Conservation (phyloP, 352 stramenopile genomes). For the Globisporangium perplexum region DNA sequence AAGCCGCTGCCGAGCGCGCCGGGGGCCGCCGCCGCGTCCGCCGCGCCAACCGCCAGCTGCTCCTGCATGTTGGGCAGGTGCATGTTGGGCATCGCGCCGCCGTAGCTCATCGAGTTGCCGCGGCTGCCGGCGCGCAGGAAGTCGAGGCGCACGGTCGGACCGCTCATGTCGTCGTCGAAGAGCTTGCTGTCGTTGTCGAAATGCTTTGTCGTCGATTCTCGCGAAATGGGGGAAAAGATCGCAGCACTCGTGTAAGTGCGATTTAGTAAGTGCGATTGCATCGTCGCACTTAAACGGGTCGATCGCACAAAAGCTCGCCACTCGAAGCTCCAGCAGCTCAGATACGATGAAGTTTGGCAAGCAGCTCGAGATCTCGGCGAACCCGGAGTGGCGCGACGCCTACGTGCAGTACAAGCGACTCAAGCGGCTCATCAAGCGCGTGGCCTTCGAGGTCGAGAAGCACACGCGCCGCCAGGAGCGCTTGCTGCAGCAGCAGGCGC, state of each 20-base stretch:
- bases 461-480: slow-evolving; percentile 70
- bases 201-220: background rate
- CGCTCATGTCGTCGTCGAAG: too few relatives aligned
- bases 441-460: slow-evolving; percentile 87
- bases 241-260: too few relatives aligned
- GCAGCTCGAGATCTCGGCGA: slow-evolving; percentile 87
- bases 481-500: slow-evolving; percentile 42
- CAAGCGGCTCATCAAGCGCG: slow-evolving; percentile 88
- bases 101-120: slow-evolving; percentile 59
- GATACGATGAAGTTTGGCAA: slow-evolving; percentile 91
- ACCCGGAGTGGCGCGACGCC: slow-evolving; percentile 84
- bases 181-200: slow-evolving; percentile 17
- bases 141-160: slow-evolving; percentile 53
- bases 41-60: slow-evolving; percentile 11
- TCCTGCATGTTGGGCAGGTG: slow-evolving; percentile 36
- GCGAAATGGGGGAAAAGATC: background rate
- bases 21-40: slow-evolving; percentile 10
- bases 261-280: background rate
- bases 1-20: slow-evolving; percentile 52
- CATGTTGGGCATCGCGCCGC: slow-evolving; percentile 75
- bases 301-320: background rate
- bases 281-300: background rate
- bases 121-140: slow-evolving; percentile 67
- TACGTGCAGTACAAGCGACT: slow-evolving; percentile 92
- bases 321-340: background rate